Evolutionary conservation across 2,329 filamentous ascomycete species (phyloP).

Genomic region (Paecilomyces dactylethromorphus): DNA sequence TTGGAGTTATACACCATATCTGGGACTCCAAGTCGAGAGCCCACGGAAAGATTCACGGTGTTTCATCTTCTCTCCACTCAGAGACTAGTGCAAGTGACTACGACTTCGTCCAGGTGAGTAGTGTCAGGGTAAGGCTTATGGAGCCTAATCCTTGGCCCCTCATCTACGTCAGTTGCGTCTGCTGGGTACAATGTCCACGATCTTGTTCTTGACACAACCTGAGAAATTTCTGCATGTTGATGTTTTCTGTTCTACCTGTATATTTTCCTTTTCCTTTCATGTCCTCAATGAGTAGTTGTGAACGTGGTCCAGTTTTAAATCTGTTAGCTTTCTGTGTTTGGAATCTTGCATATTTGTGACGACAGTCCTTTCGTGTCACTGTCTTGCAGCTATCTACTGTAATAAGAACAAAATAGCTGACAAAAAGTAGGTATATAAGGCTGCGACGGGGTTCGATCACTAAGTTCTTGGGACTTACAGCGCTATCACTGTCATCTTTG

Average conservation of each 20-base stretch:
- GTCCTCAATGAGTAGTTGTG: background rate
- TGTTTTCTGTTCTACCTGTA: background rate
- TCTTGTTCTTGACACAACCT: background rate
- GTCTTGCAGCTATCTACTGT: background rate
- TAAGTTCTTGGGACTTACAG: slow-evolving; percentile 7
- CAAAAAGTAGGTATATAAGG: slow-evolving; percentile 12
- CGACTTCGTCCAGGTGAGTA: slow-evolving; percentile 24
- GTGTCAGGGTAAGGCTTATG: background rate
- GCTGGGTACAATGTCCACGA: background rate
- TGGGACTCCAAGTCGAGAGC: background rate
- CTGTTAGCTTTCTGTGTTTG: background rate
- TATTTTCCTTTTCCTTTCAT: background rate
- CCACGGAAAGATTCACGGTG: slow-evolving; percentile 17
- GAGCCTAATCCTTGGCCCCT: background rate
- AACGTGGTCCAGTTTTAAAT: background rate
- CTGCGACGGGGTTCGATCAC: slow-evolving; percentile 14
- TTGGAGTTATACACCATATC: background rate
- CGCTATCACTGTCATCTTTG: slow-evolving; percentile 5
- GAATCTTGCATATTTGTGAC: background rate
- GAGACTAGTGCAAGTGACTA: slow-evolving; percentile 20
- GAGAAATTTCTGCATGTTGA: background rate
- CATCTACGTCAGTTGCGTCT: slow-evolving; percentile 3
- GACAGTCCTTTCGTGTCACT: background rate
- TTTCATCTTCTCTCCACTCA: slow-evolving; percentile 16
- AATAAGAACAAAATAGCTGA: slow-evolving; percentile 8